Evolutionary conservation across 2,329 filamentous ascomycete genomes (phyloP), one percentile per base, ranked within the genome.

Genomic region (Hypomyces rosellus): DNA sequence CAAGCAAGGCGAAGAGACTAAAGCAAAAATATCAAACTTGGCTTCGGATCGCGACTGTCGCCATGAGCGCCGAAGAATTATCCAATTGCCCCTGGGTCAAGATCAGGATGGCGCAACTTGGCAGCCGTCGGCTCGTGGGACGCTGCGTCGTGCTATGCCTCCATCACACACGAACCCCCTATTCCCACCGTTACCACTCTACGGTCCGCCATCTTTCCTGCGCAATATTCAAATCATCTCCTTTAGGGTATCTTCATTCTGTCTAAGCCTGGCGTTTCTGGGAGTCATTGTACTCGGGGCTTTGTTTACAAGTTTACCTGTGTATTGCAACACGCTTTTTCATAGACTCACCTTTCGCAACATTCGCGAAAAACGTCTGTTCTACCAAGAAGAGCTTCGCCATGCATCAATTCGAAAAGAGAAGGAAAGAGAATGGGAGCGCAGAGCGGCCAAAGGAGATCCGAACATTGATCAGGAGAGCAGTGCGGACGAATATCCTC

Each of bases 111-210:
- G 64, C 47, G 62, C 63, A 25, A 57, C 64, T 5, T 57, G 71
- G 50, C 64, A 75, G 53, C 72, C 72, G 49, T 71, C 74, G 4
- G 70, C 73, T 34, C 74, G 73, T 20, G 72, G 67, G 12, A 74
- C 74, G 14, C 57, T 81, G 15, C 66, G 68, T 40, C 69, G 64
- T 51, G 63, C 74, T 13, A 76, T 75, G 69, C 84, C 86, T 0
- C 81, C 83, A 1, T 83, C 83, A 7, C 78, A 81, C 55, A 91
- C 88, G 2, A 85, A 91, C 57, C 86, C 88, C 3, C 71, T 95
- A 5, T 96, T 96, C 57, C 90, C 90, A 5, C 88, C 89, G 2
- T 68, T 96, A 8, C 90, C 90, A 0, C 72, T 89, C 1, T 96
- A 95, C 59, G 88, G 88, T 0, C 85, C 89, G 1, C 83, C 89